Evolutionary conservation across 495 filamentous ascomycete genomes (phyloP).

Genomic region (Pseudomonodictys pantanalensis): DNA sequence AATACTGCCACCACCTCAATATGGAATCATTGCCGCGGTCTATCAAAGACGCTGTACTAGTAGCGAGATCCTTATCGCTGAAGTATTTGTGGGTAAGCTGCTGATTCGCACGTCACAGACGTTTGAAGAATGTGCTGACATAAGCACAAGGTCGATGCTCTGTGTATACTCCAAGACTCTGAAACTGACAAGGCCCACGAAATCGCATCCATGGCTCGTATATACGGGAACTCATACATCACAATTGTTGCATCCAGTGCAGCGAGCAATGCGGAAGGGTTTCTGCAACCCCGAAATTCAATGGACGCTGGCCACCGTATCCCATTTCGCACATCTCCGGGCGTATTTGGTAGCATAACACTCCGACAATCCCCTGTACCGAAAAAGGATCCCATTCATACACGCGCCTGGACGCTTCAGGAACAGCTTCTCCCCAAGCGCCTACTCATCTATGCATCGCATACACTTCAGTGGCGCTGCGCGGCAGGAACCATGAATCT

Average conservation of each 20-base stretch:
- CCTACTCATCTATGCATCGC: background rate
- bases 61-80: background rate
- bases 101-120: no score
- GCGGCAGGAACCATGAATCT: background rate
- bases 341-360: background rate
- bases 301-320: background rate
- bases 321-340: background rate
- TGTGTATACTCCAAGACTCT: constrained; percentile 9
- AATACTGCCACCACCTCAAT: background rate
- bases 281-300: background rate
- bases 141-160: no score
- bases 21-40: background rate
- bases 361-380: background rate
- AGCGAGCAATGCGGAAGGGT: background rate
- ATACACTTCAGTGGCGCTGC: constrained; percentile 7
- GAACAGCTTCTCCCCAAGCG: background rate
- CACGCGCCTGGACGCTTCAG: constrained; percentile 3
- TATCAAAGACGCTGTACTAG: background rate
- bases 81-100: constrained; percentile 8
- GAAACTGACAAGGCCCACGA: background rate
- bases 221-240: background rate
- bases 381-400: constrained; percentile 2
- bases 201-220: background rate
- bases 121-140: no score
- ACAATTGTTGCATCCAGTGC: constrained; percentile 1